Conservation (phyloP, 108 stramenopile genomes). For the Stephanodiscus triporus region DNA sequence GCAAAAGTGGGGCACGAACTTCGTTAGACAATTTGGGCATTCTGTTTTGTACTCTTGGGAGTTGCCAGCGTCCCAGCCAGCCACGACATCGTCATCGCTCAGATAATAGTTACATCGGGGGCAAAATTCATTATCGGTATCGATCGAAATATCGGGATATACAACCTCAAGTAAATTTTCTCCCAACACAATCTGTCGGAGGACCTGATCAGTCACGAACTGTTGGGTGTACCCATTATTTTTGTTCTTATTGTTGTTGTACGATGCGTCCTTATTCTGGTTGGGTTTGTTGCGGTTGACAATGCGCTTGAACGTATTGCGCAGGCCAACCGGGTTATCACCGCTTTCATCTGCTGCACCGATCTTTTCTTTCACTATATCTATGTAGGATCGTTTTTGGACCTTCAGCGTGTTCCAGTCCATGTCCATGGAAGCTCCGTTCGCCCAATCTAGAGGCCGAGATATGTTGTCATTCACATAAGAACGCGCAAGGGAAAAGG, state of each 20-base stretch:
- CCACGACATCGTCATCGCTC: conserved; percentile 78
- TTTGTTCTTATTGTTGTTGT: background rate
- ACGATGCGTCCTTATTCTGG: conserved; percentile 14
- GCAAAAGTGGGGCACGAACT: conserved; percentile 83
- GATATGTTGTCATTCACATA: background rate
- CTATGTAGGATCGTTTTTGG: conserved; percentile 69
- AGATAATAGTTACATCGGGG: conserved; percentile 79
- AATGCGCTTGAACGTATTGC: conserved; percentile 46
- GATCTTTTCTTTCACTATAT: conserved; percentile 55
- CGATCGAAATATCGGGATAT: conserved; percentile 78
- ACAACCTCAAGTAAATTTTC: conserved; percentile 85
- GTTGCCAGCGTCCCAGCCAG: conserved; percentile 76
- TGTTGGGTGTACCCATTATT: conserved; percentile 26
- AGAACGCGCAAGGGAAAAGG: background rate
- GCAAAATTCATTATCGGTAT: conserved; percentile 82
- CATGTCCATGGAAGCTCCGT: conserved; percentile 83
- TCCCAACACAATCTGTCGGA: conserved; percentile 74
- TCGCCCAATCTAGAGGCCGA: conserved; percentile 69
- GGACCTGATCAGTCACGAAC: conserved; percentile 75
- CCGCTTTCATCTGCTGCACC: conserved; percentile 51
- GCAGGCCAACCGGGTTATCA: conserved; percentile 51
- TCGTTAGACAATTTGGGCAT: conserved; percentile 74
- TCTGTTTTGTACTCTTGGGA: conserved; percentile 81
- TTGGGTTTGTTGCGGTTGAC: conserved; percentile 23
- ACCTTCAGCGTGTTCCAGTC: conserved; percentile 83